Evolutionary conservation across 2,329 filamentous ascomycete genomes (phyloP), one percentile per base, ranked within the genome.

Genomic region (Colletotrichum sidae): DNA sequence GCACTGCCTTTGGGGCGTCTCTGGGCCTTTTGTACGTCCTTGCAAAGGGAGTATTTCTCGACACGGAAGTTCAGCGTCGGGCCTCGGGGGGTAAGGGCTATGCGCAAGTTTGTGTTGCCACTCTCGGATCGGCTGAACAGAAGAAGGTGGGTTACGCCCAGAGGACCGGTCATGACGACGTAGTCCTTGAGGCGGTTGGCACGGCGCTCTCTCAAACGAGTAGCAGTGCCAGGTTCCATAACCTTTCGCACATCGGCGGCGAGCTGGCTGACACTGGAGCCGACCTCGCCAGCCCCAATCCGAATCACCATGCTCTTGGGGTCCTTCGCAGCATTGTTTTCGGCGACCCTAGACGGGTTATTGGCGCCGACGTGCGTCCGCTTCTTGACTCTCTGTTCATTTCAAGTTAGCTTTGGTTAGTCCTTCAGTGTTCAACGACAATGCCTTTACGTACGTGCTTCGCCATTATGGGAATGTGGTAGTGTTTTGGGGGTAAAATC

Each of bases 291-390:
- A 72, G 94, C 95, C 72, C 96, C 96, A 73, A 97, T 94, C 71
- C 96, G 92, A 78, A 99, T 97, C 64, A 99, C 95, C 95, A 99
- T 97, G 77, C 92, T 96, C 85, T 97, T 97, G 39, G 96, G 96
- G 55, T 89, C 86, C 69, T 89, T 84, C 33, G 89, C 86, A 64
- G 88, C 86, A 59, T 65, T 57, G 78, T 89, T 88, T 62, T 87
- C 85, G 47, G 84, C 81, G 69, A 86, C 85, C 73, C 83, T 71
- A 72, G 83, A 72, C 56, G 86, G 86, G 71, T 87, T 87, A 67
- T 83, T 85, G 55, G 90, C 87, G 67, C 90, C 89, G 59, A 90
- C 79, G 78, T 97, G 94, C 67, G 94, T 97, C 77, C 93, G 90
- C 86, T 95, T 97, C 84, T 97, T 97, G 4, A 25, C 25, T 25